Evolutionary conservation across 257 asterid genomes (phyloP), one percentile per base, ranked within the genome.

Genomic region (Nemophila menziesii): DNA sequence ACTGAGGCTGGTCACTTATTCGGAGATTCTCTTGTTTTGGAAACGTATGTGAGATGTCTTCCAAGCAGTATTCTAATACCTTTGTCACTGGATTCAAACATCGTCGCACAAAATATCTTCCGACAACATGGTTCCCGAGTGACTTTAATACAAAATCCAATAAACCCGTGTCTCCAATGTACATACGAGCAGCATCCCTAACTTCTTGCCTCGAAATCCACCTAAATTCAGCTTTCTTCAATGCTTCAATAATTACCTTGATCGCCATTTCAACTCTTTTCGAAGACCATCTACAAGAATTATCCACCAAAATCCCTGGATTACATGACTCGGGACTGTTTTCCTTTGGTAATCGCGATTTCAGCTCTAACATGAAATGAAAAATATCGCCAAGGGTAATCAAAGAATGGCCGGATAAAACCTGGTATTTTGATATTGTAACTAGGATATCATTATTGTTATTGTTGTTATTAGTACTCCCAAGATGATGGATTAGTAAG

Each of bases 191-290:
- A 2, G 76, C 72, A 11, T 85, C 99, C 0, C 99, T 68, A 1
- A 90, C 92, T 21, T 85, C 83, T 51, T 90, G 99, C 26, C 96
- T 67, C 8, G 99, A 85, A 24, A 85, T 74, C 99, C 99, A 90
- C 33, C 78, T 72, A 5, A 46, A 70, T 49, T 90, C 80, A 3
- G 93, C 81, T 19, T 71, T 63, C 55, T 90, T 85, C 4, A 85
- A 66, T 39, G 96, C 82, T 48, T 90, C 94, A 12, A 90, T 77
- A n/a, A 90, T 84, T 40, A 79, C 99, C 46, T 71, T 78, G 15
- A 86, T 81, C 13, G 99, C 96, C 92, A 81, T 85, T 29, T 85
- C 94, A 2, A 90, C 87, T 1, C 99, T 85, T 56, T 82, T 85
- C 2, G 93, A 83, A 0, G 99, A 90, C 99, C 99, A 90, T 37